Base-by-base conservation (phyloP, 208 protist genomes). In the Tritrichomonas foetus region DNA sequence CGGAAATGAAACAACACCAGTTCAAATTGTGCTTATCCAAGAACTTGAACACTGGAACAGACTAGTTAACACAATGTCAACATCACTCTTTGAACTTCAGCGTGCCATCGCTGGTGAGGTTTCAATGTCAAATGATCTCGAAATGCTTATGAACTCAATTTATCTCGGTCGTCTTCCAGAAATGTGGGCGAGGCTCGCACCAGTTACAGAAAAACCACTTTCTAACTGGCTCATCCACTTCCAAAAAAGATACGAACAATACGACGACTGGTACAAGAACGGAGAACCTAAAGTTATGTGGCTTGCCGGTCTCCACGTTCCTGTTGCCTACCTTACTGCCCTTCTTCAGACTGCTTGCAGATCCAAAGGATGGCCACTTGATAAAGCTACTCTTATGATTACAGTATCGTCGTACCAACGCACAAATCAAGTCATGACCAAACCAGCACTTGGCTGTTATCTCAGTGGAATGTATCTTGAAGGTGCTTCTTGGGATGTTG, bases 281-380 rank as follows among this genome's bases (percentile, higher is more conserved):
- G 98, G 98, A 33, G 98, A 99, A 95, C 98, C 98, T 11, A 96
- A 96, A 93, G 98, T 99, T 92, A 98, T 99, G 96, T 99, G 98
- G 98, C 97, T 99, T 13, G 98, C 98, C 11, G 98, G 98, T 8
- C 97, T 99, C n/a, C 98, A 99, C 96, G 97, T 99, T 74, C 98
- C 98, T 1, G 98, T 99, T 93, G 98, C 98, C 14, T 99, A 99
- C 94, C 96, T 99, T 61, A 98, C 98, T 25, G 98, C 98, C 16
- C 95, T 99, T 13, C 97, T 99, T 89, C 98, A 99, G 96, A 98
- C 98, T 33, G 98, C 98, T 44, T 99, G 98, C 96, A 96, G 98
- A 50, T 96, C 97, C 75, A 99, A 99, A 95, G 96, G 96, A 69
- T 99, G 98, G 98, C 98, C 98, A 30, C 97, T 99, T 0, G 98